Evolutionary conservation across 495 filamentous ascomycete species (phyloP).

Genomic region (Pyronema domesticum): DNA sequence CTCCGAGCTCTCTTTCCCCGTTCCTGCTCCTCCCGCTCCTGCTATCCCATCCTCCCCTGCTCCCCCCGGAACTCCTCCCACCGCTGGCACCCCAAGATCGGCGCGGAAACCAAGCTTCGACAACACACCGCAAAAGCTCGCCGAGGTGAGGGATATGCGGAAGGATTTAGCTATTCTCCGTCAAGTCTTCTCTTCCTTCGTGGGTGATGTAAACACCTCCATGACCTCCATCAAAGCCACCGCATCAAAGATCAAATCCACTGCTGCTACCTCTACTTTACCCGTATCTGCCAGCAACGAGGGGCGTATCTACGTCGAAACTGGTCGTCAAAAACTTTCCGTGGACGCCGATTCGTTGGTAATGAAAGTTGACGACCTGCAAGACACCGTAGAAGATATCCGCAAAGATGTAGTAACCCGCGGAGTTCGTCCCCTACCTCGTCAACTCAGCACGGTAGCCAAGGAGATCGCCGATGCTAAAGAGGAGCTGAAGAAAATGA

Average conservation of each 20-base stretch:
- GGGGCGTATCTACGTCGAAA: constrained; percentile 66
- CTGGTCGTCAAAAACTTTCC: constrained; percentile 66
- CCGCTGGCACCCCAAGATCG: constrained; percentile 7
- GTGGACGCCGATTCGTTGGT: constrained; percentile 77
- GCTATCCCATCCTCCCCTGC: constrained; percentile 19
- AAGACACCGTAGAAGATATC: constrained; percentile 89
- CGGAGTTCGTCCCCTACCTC: constrained; percentile 80
- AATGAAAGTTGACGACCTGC: constrained; percentile 79
- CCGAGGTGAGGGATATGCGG: constrained; percentile 63
- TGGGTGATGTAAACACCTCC: constrained; percentile 67
- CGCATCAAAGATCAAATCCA: constrained; percentile 59
- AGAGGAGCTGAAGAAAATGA: constrained; percentile 84
- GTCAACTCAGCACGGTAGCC: constrained; percentile 70
- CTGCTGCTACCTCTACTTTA: constrained; percentile 43
- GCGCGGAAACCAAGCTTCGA: constrained; percentile 12
- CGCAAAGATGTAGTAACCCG: constrained; percentile 91
- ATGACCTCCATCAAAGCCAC: constrained; percentile 69
- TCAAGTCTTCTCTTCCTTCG: constrained; percentile 82
- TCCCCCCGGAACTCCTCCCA: constrained; percentile 5
- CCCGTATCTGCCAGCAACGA: constrained; percentile 44
- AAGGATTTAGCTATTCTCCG: constrained; percentile 83
- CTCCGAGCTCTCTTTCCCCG: constrained; percentile 54
- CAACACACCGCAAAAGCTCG: constrained; percentile 38
- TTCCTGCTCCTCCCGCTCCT: constrained; percentile 25
- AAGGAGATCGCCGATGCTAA: constrained; percentile 69